Base-by-base conservation (phyloP, 2,329 filamentous ascomycete genomes). In the Botrytis pseudocinerea region DNA sequence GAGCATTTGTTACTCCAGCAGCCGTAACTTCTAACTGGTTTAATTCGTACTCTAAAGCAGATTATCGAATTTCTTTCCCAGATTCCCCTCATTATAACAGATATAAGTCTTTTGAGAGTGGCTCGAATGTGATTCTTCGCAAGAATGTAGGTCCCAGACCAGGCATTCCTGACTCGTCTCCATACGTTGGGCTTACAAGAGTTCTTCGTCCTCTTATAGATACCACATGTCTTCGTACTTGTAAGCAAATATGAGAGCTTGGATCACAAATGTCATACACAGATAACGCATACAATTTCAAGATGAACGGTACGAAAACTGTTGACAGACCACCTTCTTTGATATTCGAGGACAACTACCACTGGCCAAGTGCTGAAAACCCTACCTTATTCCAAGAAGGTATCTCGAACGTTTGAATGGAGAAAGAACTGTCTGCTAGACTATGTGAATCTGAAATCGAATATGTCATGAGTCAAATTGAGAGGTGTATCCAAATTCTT, bases 331-430 rank as follows among this genome's bases (percentile, higher is more conserved):
- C 25, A 51, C 12, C 48, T 16, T 7, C 48, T 51, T 25, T 51
- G 10, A 1, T 51, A 6, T 51, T 6, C 1, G 25, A 51, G 48
- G 48, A 1, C 48, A 16, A 51, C 48, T 51, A 51, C 12, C 25
- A 51, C 48, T n/a, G 10, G 48, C 48, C 48, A 51, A 51, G 4
- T 51, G 12, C 48, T 2, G 5, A 51, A 1, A 51, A n/a, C 6
- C 25, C 48, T 51, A n/a, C 5, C 25, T 51, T 51, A 14, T n/a
- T 25, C 48, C 25, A n/a, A 6, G 48, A 51, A 12, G 12, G 48
- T 14, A n/a, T 51, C 25, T n/a, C 0, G 0, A 2, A 7, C 4
- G 48, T 4, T 16, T n/a, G 4, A 0, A 25, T 5, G 25, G 48
- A 6, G 25, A 51, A 51, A 25, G 2, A 25, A 2, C 16, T n/a